Conservation (phyloP, 2,329 filamentous ascomycete species). For the Sodiomyces alkalinus region DNA sequence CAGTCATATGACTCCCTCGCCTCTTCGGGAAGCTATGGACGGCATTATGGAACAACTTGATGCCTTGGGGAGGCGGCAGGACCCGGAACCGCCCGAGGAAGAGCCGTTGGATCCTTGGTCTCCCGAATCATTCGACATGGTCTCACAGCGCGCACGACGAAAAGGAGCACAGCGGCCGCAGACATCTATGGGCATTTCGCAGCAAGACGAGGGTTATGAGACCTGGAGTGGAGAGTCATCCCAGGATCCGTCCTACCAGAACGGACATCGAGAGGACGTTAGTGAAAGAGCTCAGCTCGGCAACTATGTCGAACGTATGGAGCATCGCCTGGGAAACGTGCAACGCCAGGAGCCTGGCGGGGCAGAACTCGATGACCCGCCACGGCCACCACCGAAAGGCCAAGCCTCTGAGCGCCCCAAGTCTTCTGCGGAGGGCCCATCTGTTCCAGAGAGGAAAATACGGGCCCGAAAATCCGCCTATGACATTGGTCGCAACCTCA, state of each 20-base stretch:
- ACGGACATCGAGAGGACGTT: conserved; percentile 27
- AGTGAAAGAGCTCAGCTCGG: conserved; percentile 55
- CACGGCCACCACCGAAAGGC: conserved; percentile 48
- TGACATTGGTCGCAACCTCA: conserved; percentile 53
- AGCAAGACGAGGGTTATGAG: conserved; percentile 45
- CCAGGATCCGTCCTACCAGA: conserved; percentile 26
- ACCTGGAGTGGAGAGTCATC: conserved; percentile 41
- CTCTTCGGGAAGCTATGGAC: conserved; percentile 88
- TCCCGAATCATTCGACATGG: conserved; percentile 64
- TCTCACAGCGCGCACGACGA: conserved; percentile 24
- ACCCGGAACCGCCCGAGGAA: conserved; percentile 36
- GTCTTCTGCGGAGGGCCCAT: conserved; percentile 36
- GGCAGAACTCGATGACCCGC: conserved; percentile 40
- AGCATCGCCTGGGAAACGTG: conserved; percentile 54
- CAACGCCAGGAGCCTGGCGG: no score
- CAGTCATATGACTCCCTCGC: conserved; percentile 70
- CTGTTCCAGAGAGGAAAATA: conserved; percentile 29
- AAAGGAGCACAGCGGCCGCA: conserved; percentile 37
- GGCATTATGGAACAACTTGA: conserved; percentile 93
- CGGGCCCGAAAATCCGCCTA: conserved; percentile 60
- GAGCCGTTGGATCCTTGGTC: conserved; percentile 65
- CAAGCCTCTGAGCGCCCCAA: conserved; percentile 37
- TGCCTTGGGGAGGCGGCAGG: conserved; percentile 56
- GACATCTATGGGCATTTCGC: conserved; percentile 58
- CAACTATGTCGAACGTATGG: conserved; percentile 87